A percentile compares a stretch with the other conserved stretches of the same genome.
Conservation (phyloP, 2,329 filamentous ascomycete species). For the Madurella mycetomatis region DNA sequence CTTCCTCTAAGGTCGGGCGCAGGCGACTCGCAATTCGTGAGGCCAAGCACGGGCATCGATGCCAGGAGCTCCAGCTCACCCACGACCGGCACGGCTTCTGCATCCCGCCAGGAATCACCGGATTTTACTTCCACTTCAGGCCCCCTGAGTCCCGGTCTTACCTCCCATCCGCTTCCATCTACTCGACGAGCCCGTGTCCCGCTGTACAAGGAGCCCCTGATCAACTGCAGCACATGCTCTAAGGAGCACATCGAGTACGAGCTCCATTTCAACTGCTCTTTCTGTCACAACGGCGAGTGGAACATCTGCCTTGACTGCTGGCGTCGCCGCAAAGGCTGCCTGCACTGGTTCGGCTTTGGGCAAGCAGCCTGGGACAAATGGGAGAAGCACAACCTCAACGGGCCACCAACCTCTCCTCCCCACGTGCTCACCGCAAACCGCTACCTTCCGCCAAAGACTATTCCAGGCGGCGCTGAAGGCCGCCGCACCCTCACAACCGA, state of each 20-base stretch:
- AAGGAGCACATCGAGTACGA: slow-evolving; percentile 75
- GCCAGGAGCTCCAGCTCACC: slow-evolving; percentile 39
- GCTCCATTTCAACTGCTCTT: slow-evolving; percentile 75
- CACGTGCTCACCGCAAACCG: slow-evolving; percentile 57
- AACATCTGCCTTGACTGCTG: slow-evolving; percentile 82
- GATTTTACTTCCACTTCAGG: slow-evolving; percentile 11
- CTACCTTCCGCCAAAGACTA: slow-evolving; percentile 47
- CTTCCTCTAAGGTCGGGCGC: slow-evolving; percentile 44
- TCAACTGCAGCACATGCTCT: slow-evolving; percentile 68
- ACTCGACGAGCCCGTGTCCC: slow-evolving; percentile 10
- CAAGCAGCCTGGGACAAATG: slow-evolving; percentile 65
- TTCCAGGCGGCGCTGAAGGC: slow-evolving; percentile 50
- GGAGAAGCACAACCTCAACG: slow-evolving; percentile 44
- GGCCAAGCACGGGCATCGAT: slow-evolving; percentile 39
- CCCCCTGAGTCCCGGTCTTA: slow-evolving; percentile 10
- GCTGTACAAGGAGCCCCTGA: slow-evolving; percentile 62
- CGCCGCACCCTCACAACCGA: slow-evolving; percentile 58
- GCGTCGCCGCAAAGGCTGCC: slow-evolving; percentile 68
- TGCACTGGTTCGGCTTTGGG: slow-evolving; percentile 86
- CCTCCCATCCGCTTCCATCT: slow-evolving; percentile 10
- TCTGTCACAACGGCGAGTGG: slow-evolving; percentile 67
- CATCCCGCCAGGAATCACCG: slow-evolving; percentile 20
- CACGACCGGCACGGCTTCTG: slow-evolving; percentile 23
- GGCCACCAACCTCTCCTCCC: slow-evolving; percentile 41
- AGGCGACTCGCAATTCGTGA: slow-evolving; percentile 34